Percentiles rank a stretch among this genome's conserved stretches.
These are phyloP conservation scores for Conticribra weissflogii DNA, from an alignment of 108 stramenopile species.

Conservation along the genomic window DNA sequence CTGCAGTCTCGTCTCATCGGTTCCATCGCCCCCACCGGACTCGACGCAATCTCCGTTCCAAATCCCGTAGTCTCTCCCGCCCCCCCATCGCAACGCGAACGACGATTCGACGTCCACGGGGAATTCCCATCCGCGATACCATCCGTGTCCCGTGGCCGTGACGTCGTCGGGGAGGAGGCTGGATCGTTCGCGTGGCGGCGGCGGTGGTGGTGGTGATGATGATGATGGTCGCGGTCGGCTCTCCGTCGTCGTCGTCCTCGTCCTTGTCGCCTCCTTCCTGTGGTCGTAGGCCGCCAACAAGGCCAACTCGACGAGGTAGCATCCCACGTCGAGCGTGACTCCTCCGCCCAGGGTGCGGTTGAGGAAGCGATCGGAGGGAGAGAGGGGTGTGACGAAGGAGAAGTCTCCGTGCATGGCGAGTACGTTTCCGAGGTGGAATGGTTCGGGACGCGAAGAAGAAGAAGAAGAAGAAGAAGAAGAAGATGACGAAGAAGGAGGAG, in stretches of 20 bases:
- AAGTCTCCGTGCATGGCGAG: constrained; percentile 43
- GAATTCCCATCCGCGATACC: constrained; percentile 25
- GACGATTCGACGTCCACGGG: constrained; percentile 44
- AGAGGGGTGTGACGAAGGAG: constrained; percentile 19
- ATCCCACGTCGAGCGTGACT: constrained; percentile 35
- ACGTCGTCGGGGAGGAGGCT: constrained; percentile 15
- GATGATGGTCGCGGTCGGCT: too few relatives aligned
- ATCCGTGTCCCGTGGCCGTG: constrained; percentile 27
- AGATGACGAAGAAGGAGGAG: too few relatives aligned
- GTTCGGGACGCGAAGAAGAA: too few relatives aligned
- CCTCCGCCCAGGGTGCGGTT: constrained; percentile 42
- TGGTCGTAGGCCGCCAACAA: constrained; percentile 40
- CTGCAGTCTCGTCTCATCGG: neutral
- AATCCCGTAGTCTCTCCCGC: constrained; percentile 26
- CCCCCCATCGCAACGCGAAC: constrained; percentile 36
- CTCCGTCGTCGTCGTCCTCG: too few relatives aligned
- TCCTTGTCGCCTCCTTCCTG: too few relatives aligned
- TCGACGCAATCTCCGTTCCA: constrained; percentile 7
- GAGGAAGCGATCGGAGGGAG: constrained; percentile 29
- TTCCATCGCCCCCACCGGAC: neutral
- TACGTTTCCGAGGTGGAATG: constrained; percentile 26
- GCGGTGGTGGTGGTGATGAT: neutral
- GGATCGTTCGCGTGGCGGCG: neutral
- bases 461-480: too few relatives aligned
- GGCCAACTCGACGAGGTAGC: constrained; percentile 39